These are phyloP conservation scores for Trapa bicornis DNA, from an alignment of 345 rosid species.

Conservation along the genomic window DNA sequence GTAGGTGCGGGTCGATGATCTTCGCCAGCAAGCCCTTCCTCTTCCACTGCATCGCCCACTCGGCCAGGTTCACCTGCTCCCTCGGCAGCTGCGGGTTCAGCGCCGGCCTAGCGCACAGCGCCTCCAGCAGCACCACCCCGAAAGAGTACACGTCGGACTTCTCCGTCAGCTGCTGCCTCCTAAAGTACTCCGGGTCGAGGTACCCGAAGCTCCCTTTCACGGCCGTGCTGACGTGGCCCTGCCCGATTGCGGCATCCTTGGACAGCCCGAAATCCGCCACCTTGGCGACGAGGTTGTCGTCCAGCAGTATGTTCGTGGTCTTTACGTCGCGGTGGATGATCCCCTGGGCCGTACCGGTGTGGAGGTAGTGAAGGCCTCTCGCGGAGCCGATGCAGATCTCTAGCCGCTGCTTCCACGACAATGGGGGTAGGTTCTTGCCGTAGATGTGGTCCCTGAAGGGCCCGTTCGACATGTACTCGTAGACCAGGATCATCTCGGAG, in stretches of 20 bases:
- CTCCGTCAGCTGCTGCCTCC: conserved; percentile 7
- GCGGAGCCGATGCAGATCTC: conserved; percentile 10
- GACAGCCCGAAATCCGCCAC: conserved; percentile 12
- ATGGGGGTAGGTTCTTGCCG: conserved; percentile 9
- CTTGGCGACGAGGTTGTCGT: conserved; percentile 10
- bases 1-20: conserved; percentile 18
- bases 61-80: conserved; percentile 17
- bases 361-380: conserved; percentile 8
- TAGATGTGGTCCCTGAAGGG: conserved; percentile 8
- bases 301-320: conserved; percentile 7
- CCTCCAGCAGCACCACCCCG: conserved; percentile 25
- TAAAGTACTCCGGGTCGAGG: conserved; percentile 10
- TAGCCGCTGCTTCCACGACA: conserved; percentile 10
- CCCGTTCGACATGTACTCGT: conserved; percentile 11
- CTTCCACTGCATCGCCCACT: conserved; percentile 15
- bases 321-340: conserved; percentile 9
- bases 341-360: conserved; percentile 9
- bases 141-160: conserved; percentile 18
- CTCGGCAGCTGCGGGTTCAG: conserved; percentile 8
- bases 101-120: conserved; percentile 20
- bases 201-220: conserved; percentile 10
- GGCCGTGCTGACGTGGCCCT: conserved; percentile 9
- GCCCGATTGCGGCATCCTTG: conserved; percentile 10
- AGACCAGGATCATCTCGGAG: conserved; percentile 11
- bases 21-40: conserved; percentile 13